A percentile compares a stretch with the other conserved stretches of the same genome.
Evolutionary conservation across 2,329 filamentous ascomycete genomes (phyloP).

Genomic region (Ophiostoma sp.): DNA sequence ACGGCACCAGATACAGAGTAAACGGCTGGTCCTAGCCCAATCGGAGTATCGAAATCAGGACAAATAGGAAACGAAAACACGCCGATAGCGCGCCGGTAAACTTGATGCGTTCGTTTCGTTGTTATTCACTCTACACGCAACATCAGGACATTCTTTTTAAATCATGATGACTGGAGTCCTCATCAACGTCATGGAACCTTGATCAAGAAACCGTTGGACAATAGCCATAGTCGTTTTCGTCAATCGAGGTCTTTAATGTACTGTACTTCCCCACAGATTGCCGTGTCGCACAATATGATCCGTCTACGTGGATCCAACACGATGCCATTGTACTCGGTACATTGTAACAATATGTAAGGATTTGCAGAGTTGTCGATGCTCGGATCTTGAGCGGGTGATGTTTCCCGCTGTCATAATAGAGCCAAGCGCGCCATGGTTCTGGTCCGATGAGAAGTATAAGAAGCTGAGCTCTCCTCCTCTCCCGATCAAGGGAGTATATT

Average conservation of each 20-base stretch:
- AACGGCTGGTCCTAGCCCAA: background rate
- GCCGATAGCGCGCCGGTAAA: background rate
- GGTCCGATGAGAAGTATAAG: background rate
- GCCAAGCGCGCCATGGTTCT: background rate
- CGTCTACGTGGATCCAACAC: background rate
- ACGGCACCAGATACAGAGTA: background rate
- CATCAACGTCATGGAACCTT: background rate
- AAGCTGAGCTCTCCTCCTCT: background rate
- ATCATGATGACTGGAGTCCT: too few species aligned
- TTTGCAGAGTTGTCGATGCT: background rate
- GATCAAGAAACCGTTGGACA: background rate
- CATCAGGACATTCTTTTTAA: too few species aligned
- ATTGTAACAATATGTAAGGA: background rate
- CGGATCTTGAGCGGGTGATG: background rate
- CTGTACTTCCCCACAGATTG: constrained; percentile 1
- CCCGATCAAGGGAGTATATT: too few species aligned
- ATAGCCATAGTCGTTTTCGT: background rate
- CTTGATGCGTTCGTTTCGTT: background rate
- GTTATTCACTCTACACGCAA: too few species aligned
- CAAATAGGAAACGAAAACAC: background rate
- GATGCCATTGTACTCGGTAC: background rate
- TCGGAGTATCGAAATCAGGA: background rate
- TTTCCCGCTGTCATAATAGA: background rate
- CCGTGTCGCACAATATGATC: background rate
- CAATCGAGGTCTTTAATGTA: background rate